Evolutionary conservation across 2,329 filamentous ascomycete species (phyloP), one percentile per base, ranked within the genome.

Genomic region (Cryoendolithus antarcticus): DNA sequence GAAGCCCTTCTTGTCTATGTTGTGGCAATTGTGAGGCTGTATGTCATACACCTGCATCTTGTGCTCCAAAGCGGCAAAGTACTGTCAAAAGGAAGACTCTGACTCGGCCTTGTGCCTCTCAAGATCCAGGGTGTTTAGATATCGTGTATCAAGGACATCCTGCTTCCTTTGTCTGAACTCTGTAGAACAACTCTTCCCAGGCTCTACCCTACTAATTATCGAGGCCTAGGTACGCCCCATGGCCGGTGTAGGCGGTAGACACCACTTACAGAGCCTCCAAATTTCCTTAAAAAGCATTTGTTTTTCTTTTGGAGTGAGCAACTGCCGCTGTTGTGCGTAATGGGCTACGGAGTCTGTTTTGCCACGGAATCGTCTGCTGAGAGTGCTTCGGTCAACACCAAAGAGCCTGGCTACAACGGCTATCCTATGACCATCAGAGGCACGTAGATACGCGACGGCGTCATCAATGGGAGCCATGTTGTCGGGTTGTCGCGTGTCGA

Each of bases 251-350:
- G 43, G 48, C 32, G 42, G 46, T 24, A 53, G 33, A 10, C 41
- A 30, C 37, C 34, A 30, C n/a, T 38, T 32, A 28, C 32, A 42
- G 35, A 51, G 40, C 15, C 30, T 30, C 4, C 46, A 32, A 19
- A 53, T 51, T 34, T 52, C 48, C 13, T 41, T 28, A 45, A 53
- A 48, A 12, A 11, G 10, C 35, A 5, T 12, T 30, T 38, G 13
- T 31, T 42, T 32, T 35, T 42, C 27, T 33, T 38, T 13, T 3
- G 7, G 19, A 9, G 28, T 12, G 9, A 41, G 11, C 28, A 41
- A 36, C n/a, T n/a, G n/a, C n/a, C n/a, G n/a, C 31, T 38, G 30
- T 24, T 29, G 27, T 30, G 31, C 6, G 7, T 31, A n/a, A 7
- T 34, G 9, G n/a, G n/a, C n/a, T 15, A 6, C 24, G 9, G 35